Evolutionary conservation across 2,329 filamentous ascomycete species (phyloP), one percentile per base, ranked within the genome.

Genomic region (Ilyonectria robusta): DNA sequence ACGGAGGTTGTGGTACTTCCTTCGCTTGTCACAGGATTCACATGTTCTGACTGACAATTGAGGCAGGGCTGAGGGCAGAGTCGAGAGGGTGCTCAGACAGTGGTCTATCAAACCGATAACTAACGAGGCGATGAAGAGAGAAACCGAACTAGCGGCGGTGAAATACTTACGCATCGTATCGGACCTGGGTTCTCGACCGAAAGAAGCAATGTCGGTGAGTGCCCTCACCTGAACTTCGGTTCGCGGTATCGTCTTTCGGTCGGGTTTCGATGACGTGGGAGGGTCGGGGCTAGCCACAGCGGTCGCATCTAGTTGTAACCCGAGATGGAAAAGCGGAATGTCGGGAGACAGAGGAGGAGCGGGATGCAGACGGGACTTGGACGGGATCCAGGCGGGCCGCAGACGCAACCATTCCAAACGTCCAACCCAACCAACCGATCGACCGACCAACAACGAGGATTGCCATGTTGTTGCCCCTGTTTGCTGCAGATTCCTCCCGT

Each of bases 401-500:
- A 37, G 53, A 57, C 29, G 48, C 23, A 47, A 53, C 56, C 46
- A 40, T 44, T 23, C 29, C 26, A 17, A 46, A 29, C 15, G 31
- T 58, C 31, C 46, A 53, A 50, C 33, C 42, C 47, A 61, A 33
- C 53, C 64, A 66, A 53, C 50, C 23, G 56, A 56, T 37, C 51
- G 59, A 23, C 19, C 31, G 59, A 53, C 51, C 66, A 59, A 66
- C 47, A 55, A 11, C 9, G 23, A 51, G 44, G 40, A 59, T 56
- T 65, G 47, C 60, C 21, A 54, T 47, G 40, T 50, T 40, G 26
- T 31, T 55, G 23, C 31, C 44, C 42, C n/a, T 29, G 35, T 42
- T 58, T 54, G 56, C 51, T 62, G 59, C 66, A 66, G 46, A 59
- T 58, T 56, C 57, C 26, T 55, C 26, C 23, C 53, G 44, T 56